These are phyloP conservation scores for Penicillium goetzii DNA, from an alignment of 495 filamentous ascomycete genomes.

Conservation along the genomic window DNA sequence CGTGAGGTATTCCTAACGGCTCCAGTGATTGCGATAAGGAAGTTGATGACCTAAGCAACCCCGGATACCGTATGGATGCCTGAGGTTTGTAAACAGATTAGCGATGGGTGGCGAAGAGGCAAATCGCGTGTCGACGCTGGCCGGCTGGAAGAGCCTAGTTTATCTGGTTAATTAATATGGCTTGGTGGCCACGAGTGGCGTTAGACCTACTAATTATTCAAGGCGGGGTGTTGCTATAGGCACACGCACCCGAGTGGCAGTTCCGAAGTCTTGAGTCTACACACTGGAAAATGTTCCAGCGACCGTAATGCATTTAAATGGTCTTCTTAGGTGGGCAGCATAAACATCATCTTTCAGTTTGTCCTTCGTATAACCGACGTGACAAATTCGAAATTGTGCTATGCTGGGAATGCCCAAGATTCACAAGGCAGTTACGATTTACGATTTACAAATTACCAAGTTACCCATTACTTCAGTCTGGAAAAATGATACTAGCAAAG, in stretches of 20 bases:
- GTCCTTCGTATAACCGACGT: too few relatives aligned
- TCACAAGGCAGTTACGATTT: not conserved
- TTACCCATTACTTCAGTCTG: not conserved
- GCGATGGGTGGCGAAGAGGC: conserved; percentile 7
- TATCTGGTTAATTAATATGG: not conserved
- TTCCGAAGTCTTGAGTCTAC: too few relatives aligned
- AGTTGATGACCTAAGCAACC: conserved; percentile 3
- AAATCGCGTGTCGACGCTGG: not conserved
- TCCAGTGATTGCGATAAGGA: conserved; percentile 18
- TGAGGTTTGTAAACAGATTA: not conserved
- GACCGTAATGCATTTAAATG: too few relatives aligned
- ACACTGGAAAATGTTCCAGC: too few relatives aligned
- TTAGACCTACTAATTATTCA: too few relatives aligned
- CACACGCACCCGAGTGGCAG: not conserved
- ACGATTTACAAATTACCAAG: not conserved
- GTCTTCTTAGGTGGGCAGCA: too few relatives aligned
- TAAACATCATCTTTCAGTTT: too few relatives aligned
- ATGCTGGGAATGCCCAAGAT: too few relatives aligned
- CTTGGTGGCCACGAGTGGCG: not conserved
- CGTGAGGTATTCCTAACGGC: not conserved
- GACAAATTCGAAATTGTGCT: too few relatives aligned
- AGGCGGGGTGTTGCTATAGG: not conserved
- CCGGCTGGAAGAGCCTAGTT: not conserved
- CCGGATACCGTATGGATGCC: not conserved
- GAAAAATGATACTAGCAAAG: not conserved